phyloP scores from a whole-genome alignment of 768 basidiomycete genomes.

The Hygrocybe punicea region DNA sequence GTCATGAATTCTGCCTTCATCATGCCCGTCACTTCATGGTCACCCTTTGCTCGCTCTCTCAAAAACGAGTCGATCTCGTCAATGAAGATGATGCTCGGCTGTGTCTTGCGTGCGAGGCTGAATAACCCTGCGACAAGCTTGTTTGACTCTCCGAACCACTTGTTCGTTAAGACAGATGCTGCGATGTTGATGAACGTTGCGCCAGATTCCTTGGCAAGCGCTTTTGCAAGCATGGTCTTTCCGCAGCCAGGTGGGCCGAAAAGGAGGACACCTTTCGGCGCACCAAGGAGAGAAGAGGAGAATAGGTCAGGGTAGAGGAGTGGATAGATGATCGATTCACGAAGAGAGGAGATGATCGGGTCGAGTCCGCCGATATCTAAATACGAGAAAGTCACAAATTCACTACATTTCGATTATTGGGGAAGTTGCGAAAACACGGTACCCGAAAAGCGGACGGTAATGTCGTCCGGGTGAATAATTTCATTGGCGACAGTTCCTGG shows the following conservation, averaged over 20 bases:
- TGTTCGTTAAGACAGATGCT: constrained; percentile 68
- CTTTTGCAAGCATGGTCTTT: constrained; percentile 99
- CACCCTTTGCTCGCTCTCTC: constrained; percentile 78
- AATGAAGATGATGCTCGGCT: constrained; percentile 96
- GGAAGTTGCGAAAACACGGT: constrained; percentile 13
- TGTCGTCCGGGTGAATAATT: constrained; percentile 90
- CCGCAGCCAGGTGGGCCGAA: constrained; percentile 98
- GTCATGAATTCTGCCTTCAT: constrained; percentile 97
- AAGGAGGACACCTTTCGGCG: constrained; percentile 93
- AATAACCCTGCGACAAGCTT: constrained; percentile 95
- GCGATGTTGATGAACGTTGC: constrained; percentile 94
- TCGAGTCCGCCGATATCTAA: constrained; percentile 94
- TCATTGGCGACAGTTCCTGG: constrained; percentile 85
- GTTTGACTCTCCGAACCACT: constrained; percentile 89
- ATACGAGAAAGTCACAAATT: constrained; percentile 16
- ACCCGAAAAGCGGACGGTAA: constrained; percentile 73
- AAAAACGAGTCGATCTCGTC: constrained; percentile 98
- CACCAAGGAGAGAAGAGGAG: constrained; percentile 75
- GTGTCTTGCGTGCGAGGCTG: constrained; percentile 87
- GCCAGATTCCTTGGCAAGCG: constrained; percentile 93
- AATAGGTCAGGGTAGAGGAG: constrained; percentile 89
- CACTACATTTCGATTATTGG: not conserved
- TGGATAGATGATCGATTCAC: constrained; percentile 95
- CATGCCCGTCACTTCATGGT: constrained; percentile 98
- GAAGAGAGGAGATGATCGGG: constrained; percentile 79